Conservation (phyloP, 2,329 filamentous ascomycete genomes). For the Colletotrichum lini region DNA sequence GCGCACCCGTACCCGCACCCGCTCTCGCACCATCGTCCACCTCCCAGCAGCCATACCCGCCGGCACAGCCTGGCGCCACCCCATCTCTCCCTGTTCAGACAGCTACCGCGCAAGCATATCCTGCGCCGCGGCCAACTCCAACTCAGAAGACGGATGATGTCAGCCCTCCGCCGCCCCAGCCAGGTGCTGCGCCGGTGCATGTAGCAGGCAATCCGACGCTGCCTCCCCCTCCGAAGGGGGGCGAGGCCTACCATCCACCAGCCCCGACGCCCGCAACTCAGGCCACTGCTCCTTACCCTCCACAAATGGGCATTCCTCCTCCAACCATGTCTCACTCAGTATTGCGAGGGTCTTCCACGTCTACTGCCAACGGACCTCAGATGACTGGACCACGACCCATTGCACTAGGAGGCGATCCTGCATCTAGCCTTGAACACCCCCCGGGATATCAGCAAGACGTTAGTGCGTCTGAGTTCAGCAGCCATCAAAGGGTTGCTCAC, state of each 20-base stretch:
- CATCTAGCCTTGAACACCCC: constrained; percentile 59
- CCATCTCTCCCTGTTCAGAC: constrained; percentile 62
- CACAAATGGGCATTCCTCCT: constrained; percentile 67
- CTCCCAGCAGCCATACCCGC: constrained; percentile 52
- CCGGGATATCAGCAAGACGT: constrained; percentile 71
- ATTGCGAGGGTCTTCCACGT: constrained; percentile 63
- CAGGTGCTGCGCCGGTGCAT: constrained; percentile 67
- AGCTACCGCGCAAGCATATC: constrained; percentile 52
- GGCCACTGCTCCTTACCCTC: constrained; percentile 55
- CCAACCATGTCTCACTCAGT: constrained; percentile 58
- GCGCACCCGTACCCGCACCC: constrained; percentile 36
- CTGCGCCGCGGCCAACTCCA: constrained; percentile 58
- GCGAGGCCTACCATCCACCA: constrained; percentile 59
- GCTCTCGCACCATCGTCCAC: constrained; percentile 43
- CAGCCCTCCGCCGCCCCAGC: constrained; percentile 69
- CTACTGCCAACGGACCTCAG: constrained; percentile 50
- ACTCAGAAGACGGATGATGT: constrained; percentile 53
- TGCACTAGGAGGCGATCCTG: constrained; percentile 46
- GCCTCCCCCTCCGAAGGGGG: constrained; percentile 67
- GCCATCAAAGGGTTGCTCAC: constrained; percentile 61
- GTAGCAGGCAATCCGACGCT: constrained; percentile 51
- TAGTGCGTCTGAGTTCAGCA: constrained; percentile 66
- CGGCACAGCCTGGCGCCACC: constrained; percentile 63
- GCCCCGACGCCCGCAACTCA: constrained; percentile 52
- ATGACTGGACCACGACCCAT: constrained; percentile 47